Percentiles rank a stretch among this genome's conserved stretches.
Evolutionary conservation across 805 yeast species (phyloP).

Genomic region (Pachysolen tannophilus): DNA sequence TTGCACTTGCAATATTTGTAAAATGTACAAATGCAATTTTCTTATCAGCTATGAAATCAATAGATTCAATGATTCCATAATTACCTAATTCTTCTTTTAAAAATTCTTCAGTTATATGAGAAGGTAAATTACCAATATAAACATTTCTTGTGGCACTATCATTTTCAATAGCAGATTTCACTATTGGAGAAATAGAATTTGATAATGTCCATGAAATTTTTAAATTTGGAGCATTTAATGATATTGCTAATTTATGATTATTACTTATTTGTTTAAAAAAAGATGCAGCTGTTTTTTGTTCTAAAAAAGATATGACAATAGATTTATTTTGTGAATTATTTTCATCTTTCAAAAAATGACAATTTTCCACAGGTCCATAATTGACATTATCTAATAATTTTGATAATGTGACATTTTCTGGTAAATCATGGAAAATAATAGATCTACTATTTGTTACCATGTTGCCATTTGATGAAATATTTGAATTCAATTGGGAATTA

Average conservation of each 20-base stretch:
- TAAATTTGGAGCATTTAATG: constrained; percentile 30
- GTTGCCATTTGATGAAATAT: constrained; percentile 3
- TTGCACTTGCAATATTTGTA: constrained; percentile 37
- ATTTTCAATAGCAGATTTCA: constrained; percentile 19
- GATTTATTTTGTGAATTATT: constrained; percentile 16
- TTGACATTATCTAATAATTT: constrained; percentile 38
- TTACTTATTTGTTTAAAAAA: constrained; percentile 14
- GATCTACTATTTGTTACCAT: constrained; percentile 17
- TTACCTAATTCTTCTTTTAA: constrained; percentile 25
- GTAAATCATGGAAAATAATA: constrained; percentile 15
- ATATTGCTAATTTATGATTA: constrained; percentile 14
- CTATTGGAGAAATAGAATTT: constrained; percentile 19
- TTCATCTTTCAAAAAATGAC: constrained; percentile 29
- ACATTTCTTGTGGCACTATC: constrained; percentile 22
- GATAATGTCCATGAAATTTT: constrained; percentile 24
- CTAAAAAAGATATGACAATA: constrained; percentile 19
- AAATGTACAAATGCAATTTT: constrained; percentile 28
- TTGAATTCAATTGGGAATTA: background rate
- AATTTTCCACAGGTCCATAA: constrained; percentile 57
- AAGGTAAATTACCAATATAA: constrained; percentile 18
- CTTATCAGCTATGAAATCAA: constrained; percentile 18
- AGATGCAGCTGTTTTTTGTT: constrained; percentile 12
- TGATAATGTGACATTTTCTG: constrained; percentile 12
- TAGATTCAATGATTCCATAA: constrained; percentile 34
- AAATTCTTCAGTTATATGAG: constrained; percentile 13